These are phyloP conservation scores for Phyllosticta citriasiana DNA, from an alignment of 2,329 filamentous ascomycete species.

Conservation along the genomic window DNA sequence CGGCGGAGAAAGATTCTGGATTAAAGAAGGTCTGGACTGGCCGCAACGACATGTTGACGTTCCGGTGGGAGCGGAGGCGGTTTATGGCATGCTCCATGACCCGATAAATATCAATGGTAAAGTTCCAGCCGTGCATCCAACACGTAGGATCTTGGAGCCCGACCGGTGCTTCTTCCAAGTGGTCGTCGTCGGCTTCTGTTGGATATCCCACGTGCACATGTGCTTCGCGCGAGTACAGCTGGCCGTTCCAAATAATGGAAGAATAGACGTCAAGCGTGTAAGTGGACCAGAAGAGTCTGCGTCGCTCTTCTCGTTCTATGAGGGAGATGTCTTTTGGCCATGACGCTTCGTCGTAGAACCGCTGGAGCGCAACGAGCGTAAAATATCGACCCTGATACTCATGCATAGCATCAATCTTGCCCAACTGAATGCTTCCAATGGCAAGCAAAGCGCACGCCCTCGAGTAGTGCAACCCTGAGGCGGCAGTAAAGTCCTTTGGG, in stretches of 20 bases:
- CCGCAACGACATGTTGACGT: not conserved
- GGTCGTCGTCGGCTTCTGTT: slow-evolving; percentile 38
- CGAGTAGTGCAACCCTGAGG: slow-evolving; percentile 32
- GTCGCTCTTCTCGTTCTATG: slow-evolving; percentile 40
- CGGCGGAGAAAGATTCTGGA: slow-evolving; percentile 15
- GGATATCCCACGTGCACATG: slow-evolving; percentile 40
- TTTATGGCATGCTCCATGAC: slow-evolving; percentile 42
- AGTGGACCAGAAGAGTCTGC: slow-evolving; percentile 46
- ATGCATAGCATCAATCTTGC: slow-evolving; percentile 40
- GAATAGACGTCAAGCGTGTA: slow-evolving; percentile 48
- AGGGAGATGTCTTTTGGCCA: slow-evolving; percentile 39
- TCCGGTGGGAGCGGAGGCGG: slow-evolving; percentile 16
- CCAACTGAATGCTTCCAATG: slow-evolving; percentile 42
- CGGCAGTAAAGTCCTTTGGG: slow-evolving; percentile 26
- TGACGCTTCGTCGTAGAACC: slow-evolving; percentile 43
- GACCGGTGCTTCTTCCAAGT: slow-evolving; percentile 20
- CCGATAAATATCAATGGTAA: slow-evolving; percentile 47
- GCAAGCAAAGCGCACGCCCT: slow-evolving; percentile 40
- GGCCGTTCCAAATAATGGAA: slow-evolving; percentile 42
- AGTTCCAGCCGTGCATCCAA: slow-evolving; percentile 50
- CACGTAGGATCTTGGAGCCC: slow-evolving; percentile 17
- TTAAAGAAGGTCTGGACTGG: slow-evolving; percentile 11
- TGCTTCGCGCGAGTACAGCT: slow-evolving; percentile 37
- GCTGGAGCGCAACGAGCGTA: slow-evolving; percentile 39
- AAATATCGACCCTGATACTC: slow-evolving; percentile 42